These are phyloP conservation scores for Sporothrix protearum DNA, from an alignment of 2,329 filamentous ascomycete species.

Conservation along the genomic window DNA sequence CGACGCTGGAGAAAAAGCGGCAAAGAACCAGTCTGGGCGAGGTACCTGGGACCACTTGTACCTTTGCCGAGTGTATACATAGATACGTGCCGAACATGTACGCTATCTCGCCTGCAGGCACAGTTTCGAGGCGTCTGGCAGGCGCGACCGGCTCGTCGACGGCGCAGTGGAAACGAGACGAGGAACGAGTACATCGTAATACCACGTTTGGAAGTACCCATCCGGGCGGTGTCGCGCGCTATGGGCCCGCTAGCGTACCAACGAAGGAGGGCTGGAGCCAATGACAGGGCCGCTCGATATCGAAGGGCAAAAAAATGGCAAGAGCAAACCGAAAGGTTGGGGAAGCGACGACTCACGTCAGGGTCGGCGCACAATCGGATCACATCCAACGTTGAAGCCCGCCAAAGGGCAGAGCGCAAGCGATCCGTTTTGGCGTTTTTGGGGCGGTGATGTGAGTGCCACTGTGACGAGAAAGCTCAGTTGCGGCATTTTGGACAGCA, in stretches of 20 bases:
- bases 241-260: conserved; percentile 21
- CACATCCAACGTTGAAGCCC: background rate
- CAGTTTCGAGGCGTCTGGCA: background rate
- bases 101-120: conserved; percentile 7
- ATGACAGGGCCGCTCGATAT: conserved; percentile 24
- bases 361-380: background rate
- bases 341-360: conserved; percentile 14
- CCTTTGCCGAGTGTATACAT: background rate
- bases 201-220: conserved; percentile 14
- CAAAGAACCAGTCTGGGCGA: background rate
- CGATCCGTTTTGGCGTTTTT: background rate
- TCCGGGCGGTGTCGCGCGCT: conserved; percentile 14
- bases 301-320: conserved; percentile 17
- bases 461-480: background rate
- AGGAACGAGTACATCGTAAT: conserved; percentile 20
- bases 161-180: conserved; percentile 5
- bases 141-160: background rate
- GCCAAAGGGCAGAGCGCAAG: background rate
- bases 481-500: conserved; percentile 13
- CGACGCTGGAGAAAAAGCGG: background rate
- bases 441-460: background rate
- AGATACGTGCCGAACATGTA: no score
- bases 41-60: conserved; percentile 4
- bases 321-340: conserved; percentile 2
- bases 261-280: conserved; percentile 11